Percentiles rank a stretch among this genome's conserved stretches.
These are phyloP conservation scores for Batrachochytrium dendrobatidis DNA, from an alignment of 371 early-diverging fungal genomes.

Conservation along the genomic window DNA sequence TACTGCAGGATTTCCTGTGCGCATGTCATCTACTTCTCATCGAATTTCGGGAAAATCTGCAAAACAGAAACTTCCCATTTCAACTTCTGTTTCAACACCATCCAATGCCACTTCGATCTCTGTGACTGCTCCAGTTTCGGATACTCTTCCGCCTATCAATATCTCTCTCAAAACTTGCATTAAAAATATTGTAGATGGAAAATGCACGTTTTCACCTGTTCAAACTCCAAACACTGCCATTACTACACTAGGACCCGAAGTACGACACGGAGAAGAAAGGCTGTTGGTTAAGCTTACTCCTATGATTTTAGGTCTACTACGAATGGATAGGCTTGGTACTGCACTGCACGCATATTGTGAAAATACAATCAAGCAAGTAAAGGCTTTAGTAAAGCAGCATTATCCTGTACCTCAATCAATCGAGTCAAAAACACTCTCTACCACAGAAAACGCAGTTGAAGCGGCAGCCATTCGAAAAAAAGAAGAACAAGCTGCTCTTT, in stretches of 20 bases:
- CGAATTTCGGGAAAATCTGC: not conserved
- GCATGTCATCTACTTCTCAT: not conserved
- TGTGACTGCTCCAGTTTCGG: too few species aligned
- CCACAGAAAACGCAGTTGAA: conserved; percentile 23
- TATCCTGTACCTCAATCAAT: conserved; percentile 5
- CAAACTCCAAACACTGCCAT: conserved; percentile 4
- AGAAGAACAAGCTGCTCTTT: conserved; percentile 41
- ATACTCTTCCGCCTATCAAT: too few species aligned
- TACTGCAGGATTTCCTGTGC: not conserved
- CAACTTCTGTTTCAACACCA: too few species aligned
- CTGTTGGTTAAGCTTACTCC: conserved; percentile 56
- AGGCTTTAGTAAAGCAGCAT: conserved; percentile 60
- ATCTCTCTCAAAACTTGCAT: too few species aligned
- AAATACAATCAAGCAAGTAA: conserved; percentile 61
- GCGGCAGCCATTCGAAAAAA: conserved; percentile 23
- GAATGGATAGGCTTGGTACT: conserved; percentile 55
- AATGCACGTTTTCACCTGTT: not conserved
- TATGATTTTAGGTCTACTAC: conserved; percentile 63
- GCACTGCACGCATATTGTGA: conserved; percentile 71
- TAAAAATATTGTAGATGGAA: conserved; percentile 7
- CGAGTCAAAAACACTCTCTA: conserved; percentile 9
- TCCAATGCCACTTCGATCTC: not conserved
- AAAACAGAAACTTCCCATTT: not conserved
- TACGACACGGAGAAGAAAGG: conserved; percentile 28
- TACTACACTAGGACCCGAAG: conserved; percentile 6